A percentile compares a stretch with the other conserved stretches of the same genome.
Conservation (phyloP, 2,329 filamentous ascomycete species). For the Chaetomium strumarium region DNA sequence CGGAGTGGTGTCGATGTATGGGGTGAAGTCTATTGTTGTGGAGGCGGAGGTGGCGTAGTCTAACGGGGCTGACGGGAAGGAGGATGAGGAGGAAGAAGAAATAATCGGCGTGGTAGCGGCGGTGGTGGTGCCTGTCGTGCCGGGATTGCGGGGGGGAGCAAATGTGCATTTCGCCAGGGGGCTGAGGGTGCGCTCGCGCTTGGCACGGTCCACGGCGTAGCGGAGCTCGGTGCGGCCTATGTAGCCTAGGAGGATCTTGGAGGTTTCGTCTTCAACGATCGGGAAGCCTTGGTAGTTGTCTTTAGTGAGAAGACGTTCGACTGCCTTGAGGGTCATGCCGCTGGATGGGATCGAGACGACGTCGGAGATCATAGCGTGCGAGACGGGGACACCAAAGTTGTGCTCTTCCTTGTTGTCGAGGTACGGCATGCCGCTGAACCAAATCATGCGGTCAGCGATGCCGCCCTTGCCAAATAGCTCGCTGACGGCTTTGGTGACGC, state of each 20-base stretch:
- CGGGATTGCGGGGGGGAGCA: conserved; percentile 35
- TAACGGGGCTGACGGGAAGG: conserved; percentile 48
- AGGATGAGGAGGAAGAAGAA: conserved; percentile 22
- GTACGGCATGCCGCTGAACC: conserved; percentile 96
- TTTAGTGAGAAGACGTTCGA: conserved; percentile 70
- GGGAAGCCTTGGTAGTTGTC: conserved; percentile 91
- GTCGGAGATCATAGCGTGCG: conserved; percentile 77
- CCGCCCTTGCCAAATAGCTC: conserved; percentile 92
- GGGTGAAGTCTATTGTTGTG: conserved; percentile 65
- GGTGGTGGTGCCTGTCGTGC: conserved; percentile 17
- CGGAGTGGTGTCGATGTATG: conserved; percentile 84
- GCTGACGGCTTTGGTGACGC: conserved; percentile 88
- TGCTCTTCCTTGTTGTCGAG: conserved; percentile 97
- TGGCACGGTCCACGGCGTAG: conserved; percentile 80
- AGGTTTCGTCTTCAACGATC: conserved; percentile 68
- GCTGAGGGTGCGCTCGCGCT: conserved; percentile 61
- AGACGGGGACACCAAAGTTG: conserved; percentile 91
- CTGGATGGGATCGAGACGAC: conserved; percentile 67
- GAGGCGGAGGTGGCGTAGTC: conserved; percentile 17
- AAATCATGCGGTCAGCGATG: conserved; percentile 97
- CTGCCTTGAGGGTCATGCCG: conserved; percentile 67
- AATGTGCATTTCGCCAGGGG: conserved; percentile 71
- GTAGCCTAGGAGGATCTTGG: conserved; percentile 76
- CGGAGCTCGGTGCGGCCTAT: conserved; percentile 87
- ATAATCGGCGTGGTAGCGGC: conserved; percentile 37